Evolutionary conservation across 192 early-diverging fungal genomes (phyloP).

Genomic region (Umbelopsis vinacea): DNA sequence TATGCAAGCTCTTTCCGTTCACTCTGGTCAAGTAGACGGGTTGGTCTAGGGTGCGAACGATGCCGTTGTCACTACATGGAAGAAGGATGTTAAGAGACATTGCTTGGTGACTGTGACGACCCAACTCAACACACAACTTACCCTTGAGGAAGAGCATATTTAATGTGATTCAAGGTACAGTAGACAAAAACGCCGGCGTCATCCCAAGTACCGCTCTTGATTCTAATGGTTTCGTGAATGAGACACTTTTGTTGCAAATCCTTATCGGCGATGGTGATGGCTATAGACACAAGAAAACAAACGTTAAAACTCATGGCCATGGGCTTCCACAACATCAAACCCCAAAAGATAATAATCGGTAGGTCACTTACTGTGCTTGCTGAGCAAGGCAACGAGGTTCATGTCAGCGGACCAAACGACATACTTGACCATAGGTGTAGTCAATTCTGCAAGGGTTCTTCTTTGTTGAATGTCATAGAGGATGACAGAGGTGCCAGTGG

Average conservation of each 20-base stretch:
- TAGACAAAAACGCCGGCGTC: slow-evolving; percentile 91
- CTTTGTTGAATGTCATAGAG: slow-evolving; percentile 91
- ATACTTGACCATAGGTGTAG: slow-evolving; percentile 88
- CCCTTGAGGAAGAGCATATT: slow-evolving; percentile 94
- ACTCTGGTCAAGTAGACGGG: slow-evolving; percentile 91
- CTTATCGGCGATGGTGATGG: slow-evolving; percentile 89
- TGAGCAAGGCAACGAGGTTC: slow-evolving; percentile 85
- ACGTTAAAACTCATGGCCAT: not conserved
- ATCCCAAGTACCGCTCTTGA: slow-evolving; percentile 98
- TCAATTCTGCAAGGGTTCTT: slow-evolving; percentile 75
- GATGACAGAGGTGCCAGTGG: slow-evolving; percentile 85
- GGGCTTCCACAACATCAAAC: no score
- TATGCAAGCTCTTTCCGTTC: slow-evolving; percentile 84
- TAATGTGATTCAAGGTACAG: slow-evolving; percentile 98
- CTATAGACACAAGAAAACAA: slow-evolving; percentile 43
- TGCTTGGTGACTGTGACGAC: not conserved
- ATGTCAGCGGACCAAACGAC: slow-evolving; percentile 92
- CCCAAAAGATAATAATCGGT: no score
- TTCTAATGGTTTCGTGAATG: slow-evolving; percentile 97
- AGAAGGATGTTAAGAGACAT: not conserved
- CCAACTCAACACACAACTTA: slow-evolving; percentile 39
- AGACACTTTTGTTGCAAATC: slow-evolving; percentile 86
- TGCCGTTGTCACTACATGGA: slow-evolving; percentile 83
- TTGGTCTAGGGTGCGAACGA: slow-evolving; percentile 95
- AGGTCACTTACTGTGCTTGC: slow-evolving; percentile 86